A percentile compares a stretch with the other conserved stretches of the same genome.
phyloP scores from a whole-genome alignment of 2,329 filamentous ascomycete genomes.

The Fonsecaea nubica region DNA sequence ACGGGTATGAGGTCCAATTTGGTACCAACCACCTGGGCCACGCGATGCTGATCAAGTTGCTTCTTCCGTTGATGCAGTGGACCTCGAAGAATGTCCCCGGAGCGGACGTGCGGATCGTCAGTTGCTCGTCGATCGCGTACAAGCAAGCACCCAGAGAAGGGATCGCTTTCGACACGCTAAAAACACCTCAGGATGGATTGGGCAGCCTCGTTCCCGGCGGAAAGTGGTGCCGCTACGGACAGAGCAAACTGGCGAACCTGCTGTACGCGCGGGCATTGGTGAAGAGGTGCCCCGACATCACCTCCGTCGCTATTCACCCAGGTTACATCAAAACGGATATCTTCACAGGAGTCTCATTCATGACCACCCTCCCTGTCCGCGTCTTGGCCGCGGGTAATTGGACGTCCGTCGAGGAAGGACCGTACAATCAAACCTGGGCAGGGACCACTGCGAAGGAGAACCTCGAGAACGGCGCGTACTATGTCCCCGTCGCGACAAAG shows the following conservation, averaged over 20 bases:
- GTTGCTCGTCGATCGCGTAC: slow-evolving; percentile 48
- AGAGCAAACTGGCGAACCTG: slow-evolving; percentile 59
- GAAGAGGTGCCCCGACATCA: slow-evolving; percentile 54
- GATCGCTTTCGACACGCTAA: slow-evolving; percentile 36
- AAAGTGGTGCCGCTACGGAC: slow-evolving; percentile 51
- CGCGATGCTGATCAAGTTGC: slow-evolving; percentile 53
- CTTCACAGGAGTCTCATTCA: slow-evolving; percentile 56
- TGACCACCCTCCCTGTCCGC: slow-evolving; percentile 10
- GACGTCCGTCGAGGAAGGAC: slow-evolving; percentile 47
- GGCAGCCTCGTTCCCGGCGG: slow-evolving; percentile 16
- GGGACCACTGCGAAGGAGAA: slow-evolving; percentile 42
- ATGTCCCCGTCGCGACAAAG: slow-evolving; percentile 49
- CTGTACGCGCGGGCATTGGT: slow-evolving; percentile 54
- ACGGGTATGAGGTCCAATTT: slow-evolving; percentile 54
- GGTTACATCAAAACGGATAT: slow-evolving; percentile 58
- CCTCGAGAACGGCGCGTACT: slow-evolving; percentile 51
- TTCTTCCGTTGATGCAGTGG: slow-evolving; percentile 50
- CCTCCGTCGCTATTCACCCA: slow-evolving; percentile 55
- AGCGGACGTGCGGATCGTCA: slow-evolving; percentile 48
- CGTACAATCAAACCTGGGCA: slow-evolving; percentile 53
- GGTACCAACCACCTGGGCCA: slow-evolving; percentile 57
- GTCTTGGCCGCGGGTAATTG: slow-evolving; percentile 17
- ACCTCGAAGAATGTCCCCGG: slow-evolving; percentile 43
- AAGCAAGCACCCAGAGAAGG: slow-evolving; percentile 43
- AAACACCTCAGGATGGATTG: slow-evolving; percentile 21